These are phyloP conservation scores for Paracamarosporium sp. DNA, from an alignment of 2,329 filamentous ascomycete species.

Conservation along the genomic window DNA sequence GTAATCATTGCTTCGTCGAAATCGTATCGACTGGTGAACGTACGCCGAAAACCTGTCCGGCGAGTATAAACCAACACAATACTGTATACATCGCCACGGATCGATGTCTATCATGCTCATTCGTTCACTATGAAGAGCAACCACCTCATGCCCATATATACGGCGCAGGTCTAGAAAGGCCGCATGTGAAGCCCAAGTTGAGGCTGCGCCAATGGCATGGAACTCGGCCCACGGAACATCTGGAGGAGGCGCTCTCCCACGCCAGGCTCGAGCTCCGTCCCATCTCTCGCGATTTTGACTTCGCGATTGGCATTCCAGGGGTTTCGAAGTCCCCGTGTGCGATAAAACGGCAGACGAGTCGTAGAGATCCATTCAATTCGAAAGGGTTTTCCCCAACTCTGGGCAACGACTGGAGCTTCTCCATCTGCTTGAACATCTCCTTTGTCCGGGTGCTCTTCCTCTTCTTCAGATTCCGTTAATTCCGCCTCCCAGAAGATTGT, in stretches of 20 bases:
- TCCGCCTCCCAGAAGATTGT: constrained; percentile 97
- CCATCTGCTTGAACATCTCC: constrained; percentile 49
- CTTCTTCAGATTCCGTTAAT: constrained; percentile 60
- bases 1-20: constrained; percentile 22
- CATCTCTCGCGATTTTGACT: constrained; percentile 94
- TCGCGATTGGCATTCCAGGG: constrained; percentile 95
- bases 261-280: constrained; percentile 87
- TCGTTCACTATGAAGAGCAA: no score
- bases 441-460: constrained; percentile 53
- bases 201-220: constrained; percentile 29
- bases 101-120: neutral
- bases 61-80: constrained; percentile 9
- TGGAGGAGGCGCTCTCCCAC: constrained; percentile 78
- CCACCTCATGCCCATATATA: neutral
- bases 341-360: constrained; percentile 82
- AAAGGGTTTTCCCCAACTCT: constrained; percentile 91
- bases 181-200: constrained; percentile 31
- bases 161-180: constrained; percentile 25
- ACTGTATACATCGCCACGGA: constrained; percentile 5
- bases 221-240: constrained; percentile 68
- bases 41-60: constrained; percentile 18
- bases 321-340: constrained; percentile 85
- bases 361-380: constrained; percentile 90
- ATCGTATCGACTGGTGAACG: constrained; percentile 14
- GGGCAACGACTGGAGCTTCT: constrained; percentile 47